These are phyloP conservation scores for Chlorella sp. DNA, from an alignment of 139 green algal genomes.

Conservation along the genomic window DNA sequence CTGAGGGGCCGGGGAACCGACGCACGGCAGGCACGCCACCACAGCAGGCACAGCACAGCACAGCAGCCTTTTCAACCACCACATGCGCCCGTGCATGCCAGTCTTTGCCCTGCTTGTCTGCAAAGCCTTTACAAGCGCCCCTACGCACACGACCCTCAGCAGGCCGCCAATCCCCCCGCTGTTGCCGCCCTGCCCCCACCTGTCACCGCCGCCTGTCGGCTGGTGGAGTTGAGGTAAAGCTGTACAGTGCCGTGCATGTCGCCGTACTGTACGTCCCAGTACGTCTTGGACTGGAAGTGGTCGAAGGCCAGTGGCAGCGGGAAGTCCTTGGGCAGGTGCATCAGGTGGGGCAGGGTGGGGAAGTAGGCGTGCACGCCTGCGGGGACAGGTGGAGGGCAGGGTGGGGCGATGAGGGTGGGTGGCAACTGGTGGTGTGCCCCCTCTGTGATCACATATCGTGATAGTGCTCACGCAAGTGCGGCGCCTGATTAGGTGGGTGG, in stretches of 20 bases:
- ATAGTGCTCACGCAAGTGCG: neutral
- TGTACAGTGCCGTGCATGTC: neutral
- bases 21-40: neutral
- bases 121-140: too few relatives aligned
- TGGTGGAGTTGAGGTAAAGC: constrained; percentile 1
- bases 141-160: too few relatives aligned
- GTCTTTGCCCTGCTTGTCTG: too few relatives aligned
- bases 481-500: neutral
- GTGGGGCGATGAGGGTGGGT: too few relatives aligned
- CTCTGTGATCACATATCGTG: neutral
- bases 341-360: neutral
- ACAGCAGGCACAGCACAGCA: neutral
- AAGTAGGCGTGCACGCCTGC: constrained; percentile 2
- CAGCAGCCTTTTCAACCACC: neutral
- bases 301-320: neutral
- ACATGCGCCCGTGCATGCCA: neutral
- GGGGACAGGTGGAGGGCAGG: neutral
- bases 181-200: neutral
- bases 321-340: neutral
- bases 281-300: constrained; percentile 14
- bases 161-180: too few relatives aligned
- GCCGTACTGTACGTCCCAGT: neutral
- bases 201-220: neutral
- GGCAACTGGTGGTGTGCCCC: too few relatives aligned
- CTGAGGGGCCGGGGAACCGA: too few relatives aligned